Evolutionary conservation across 306 rosid genomes (phyloP), one percentile per base, ranked within the genome.

Genomic region (Prunus salicina): DNA sequence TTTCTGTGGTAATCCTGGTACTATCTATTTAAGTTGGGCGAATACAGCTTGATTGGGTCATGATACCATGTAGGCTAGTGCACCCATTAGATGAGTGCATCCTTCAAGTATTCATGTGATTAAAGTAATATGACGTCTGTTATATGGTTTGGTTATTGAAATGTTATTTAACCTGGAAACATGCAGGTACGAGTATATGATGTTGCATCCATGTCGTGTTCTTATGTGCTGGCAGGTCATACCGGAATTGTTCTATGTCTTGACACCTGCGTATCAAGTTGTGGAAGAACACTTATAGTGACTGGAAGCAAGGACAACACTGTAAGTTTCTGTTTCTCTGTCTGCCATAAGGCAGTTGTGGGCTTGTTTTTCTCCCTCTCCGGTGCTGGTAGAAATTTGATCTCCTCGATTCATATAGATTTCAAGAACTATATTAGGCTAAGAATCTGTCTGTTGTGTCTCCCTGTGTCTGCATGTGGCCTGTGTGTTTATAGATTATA

Each of bases 241-340:
- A 88, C 92, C 22, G 97, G 89, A 72, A 90, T 85, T 46, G 81
- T 90, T 80, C 86, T 95, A 60, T 90, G 97, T 83, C 85, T 95
- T 66, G 99, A 92, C 85, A 90, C 99, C 79, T 92, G 97, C 68
- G 82, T 95, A 65, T 88, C 93, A 71, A 87, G 89, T 75, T 89
- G 85, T 71, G 97, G 97, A 83, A 89, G 83, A 73, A 71, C 91
- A 14, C 81, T 95, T 63, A 83, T 95, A 51, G 90, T 75, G 27
- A 92, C 96, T 14, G 99, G 99, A 83, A 95, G 99, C 80, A 95
- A 92, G 83, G 99, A 95, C 84, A 95, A 90, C 65, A 87, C 68
- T 72, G 99, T 90, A 87, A 90, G 97, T 81, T 72, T 55, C 41
- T 62, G 74, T 71, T 58, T 65, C 73, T 51, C 47, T 73, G 28